Base-by-base conservation (phyloP, 192 early-diverging fungal species). In the Mortierella antarctica region DNA sequence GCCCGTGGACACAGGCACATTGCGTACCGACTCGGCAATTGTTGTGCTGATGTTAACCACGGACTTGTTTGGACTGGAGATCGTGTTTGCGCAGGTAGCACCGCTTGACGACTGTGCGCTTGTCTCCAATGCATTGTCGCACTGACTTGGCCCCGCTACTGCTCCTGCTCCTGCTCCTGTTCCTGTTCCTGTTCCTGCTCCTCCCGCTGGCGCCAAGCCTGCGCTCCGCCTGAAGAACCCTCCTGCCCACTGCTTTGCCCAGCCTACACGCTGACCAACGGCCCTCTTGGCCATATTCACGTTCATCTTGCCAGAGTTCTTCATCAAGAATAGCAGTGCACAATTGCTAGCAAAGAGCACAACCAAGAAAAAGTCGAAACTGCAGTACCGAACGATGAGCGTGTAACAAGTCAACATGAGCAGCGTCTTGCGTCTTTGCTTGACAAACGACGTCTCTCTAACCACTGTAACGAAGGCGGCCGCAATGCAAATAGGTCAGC, bases 231-330 rank as follows among this genome's bases (percentile, higher is more conserved):
- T 52, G 56, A 89, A 86, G n/a, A 87, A 57, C 6, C 81, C 73
- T 20, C 84, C 86, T 17, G 84, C 76, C 88, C 88, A 89, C 48
- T 84, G 84, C 63, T 83, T 87, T 11, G 84, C 86, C 88, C 86
- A 87, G 4, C 81, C 83, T 21, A 87, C 83, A 50, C 86, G 67
- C 75, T 87, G 84, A 45, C 77, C 56, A 42, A 87, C 86, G 13
- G 83, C 86, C 47, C 86, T 74, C 72, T 89, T 89, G 31, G 88
- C 88, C 88, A 89, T 86, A 9, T 70, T 83, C 3, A 87, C 86
- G 57, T 89, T 88, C 65, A 89, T 75, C 51, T 70, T 72, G 31
- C 85, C 85, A 10, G 88, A 85, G 61, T 88, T 88, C 64, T 87
- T 87, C 83, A 87, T 86, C 44, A 87, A 58, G 58, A 83, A 88